Percentiles rank a stretch among this genome's conserved stretches.
phyloP scores from a whole-genome alignment of 2,329 filamentous ascomycete genomes.

The Aschersonia sp. region DNA sequence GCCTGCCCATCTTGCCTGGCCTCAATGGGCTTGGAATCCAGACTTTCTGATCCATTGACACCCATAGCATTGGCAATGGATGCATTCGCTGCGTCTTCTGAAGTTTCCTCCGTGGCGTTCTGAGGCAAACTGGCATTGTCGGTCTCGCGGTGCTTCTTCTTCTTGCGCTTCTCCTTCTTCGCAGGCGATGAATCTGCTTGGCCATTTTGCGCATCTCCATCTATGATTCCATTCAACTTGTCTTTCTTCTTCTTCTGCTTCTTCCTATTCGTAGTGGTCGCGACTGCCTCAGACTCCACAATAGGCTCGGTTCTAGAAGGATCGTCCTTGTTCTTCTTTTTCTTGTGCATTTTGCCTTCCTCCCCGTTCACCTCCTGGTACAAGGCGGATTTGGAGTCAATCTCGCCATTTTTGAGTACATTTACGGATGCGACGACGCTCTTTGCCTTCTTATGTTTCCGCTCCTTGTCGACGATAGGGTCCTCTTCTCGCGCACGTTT shows the following conservation, averaged over 20 bases:
- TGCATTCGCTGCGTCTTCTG: conserved; percentile 1
- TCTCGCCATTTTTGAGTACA: conserved; percentile 7
- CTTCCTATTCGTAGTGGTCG: conserved; percentile 6
- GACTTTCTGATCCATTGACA: too few relatives aligned
- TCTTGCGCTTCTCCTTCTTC: conserved; percentile 16
- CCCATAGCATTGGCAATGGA: too few relatives aligned
- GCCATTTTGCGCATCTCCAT: not conserved
- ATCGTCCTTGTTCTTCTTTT: conserved; percentile 10
- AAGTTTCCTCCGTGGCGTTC: not conserved
- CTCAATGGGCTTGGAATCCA: too few relatives aligned
- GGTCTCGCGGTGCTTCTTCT: conserved; percentile 7
- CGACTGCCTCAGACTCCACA: not conserved
- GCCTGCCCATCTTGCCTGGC: too few relatives aligned
- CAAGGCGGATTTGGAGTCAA: conserved; percentile 11
- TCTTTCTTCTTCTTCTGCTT: conserved; percentile 11
- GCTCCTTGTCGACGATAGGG: conserved; percentile 20
- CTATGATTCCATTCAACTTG: conserved; percentile 3
- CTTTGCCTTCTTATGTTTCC: conserved; percentile 36
- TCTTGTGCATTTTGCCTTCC: conserved; percentile 11
- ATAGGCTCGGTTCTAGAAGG: conserved; percentile 6
- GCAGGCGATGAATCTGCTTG: conserved; percentile 12
- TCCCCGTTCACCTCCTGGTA: conserved; percentile 17
- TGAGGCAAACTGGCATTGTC: too few relatives aligned
- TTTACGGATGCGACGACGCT: conserved; percentile 19
- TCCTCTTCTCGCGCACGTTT: conserved; percentile 32